Percentiles rank a stretch among this genome's conserved stretches.
Evolutionary conservation across 2,329 filamentous ascomycete genomes (phyloP).

Genomic region (Waltergamsia citrina): DNA sequence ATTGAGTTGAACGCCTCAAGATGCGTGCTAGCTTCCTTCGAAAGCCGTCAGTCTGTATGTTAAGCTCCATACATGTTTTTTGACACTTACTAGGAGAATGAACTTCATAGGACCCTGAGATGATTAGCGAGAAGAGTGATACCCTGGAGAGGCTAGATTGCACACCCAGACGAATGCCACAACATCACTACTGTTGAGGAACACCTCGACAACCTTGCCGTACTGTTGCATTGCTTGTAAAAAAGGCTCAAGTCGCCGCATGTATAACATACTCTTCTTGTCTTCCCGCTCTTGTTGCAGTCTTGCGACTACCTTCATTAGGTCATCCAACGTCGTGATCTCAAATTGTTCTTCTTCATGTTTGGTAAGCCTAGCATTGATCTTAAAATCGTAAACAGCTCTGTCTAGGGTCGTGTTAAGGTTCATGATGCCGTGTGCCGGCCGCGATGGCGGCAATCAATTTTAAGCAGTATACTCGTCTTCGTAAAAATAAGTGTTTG

Average conservation of each 20-base stretch:
- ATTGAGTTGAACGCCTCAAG: neutral
- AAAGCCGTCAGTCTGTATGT: neutral
- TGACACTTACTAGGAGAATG: slow-evolving; percentile 1
- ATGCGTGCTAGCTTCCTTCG: neutral
- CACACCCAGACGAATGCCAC: slow-evolving; percentile 22
- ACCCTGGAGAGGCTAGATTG: neutral
- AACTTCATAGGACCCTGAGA: slow-evolving; percentile 2
- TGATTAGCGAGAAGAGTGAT: neutral
- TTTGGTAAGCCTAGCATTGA: neutral
- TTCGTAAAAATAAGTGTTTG: no score
- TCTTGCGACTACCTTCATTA: neutral
- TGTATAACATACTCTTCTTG: slow-evolving; percentile 13
- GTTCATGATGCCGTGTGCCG: neutral
- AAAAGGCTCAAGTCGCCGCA: slow-evolving; percentile 10
- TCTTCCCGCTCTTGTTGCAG: slow-evolving; percentile 1
- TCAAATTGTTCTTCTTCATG: neutral
- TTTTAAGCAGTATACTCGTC: no score
- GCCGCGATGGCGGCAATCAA: no score
- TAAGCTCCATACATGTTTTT: neutral
- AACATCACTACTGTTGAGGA: slow-evolving; percentile 5
- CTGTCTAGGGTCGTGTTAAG: neutral
- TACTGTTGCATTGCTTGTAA: slow-evolving; percentile 6
- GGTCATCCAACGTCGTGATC: neutral
- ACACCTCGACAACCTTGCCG: slow-evolving; percentile 7
- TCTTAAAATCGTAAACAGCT: slow-evolving; percentile 1